Conservation (phyloP, 345 rosid species). For the Murraya koenigii region DNA sequence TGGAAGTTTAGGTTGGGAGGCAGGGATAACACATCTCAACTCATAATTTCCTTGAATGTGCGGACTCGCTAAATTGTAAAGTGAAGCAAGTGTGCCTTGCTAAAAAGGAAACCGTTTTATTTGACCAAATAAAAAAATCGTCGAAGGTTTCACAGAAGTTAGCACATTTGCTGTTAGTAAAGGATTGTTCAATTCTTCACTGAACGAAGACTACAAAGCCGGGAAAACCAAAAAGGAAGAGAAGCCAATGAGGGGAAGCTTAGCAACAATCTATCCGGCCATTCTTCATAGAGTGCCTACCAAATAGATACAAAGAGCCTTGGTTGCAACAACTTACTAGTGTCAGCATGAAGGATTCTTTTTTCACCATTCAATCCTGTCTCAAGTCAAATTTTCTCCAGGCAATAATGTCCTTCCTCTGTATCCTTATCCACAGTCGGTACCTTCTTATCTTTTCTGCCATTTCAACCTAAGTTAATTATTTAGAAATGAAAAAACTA, state of each 20-base stretch:
- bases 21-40: neutral
- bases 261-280: neutral
- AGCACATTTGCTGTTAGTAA: neutral
- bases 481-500: neutral
- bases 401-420: neutral
- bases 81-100: neutral
- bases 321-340: neutral
- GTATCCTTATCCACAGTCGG: neutral
- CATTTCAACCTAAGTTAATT: neutral
- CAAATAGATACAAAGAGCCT: neutral
- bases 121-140: neutral
- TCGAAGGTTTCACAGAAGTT: neutral
- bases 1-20: neutral
- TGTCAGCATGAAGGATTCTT: neutral
- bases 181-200: neutral
- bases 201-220: neutral
- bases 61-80: neutral
- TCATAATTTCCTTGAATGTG: neutral
- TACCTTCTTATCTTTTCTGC: neutral
- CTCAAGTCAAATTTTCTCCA: neutral
- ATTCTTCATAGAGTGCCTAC: neutral
- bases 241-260: neutral
- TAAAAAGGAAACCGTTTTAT: neutral
- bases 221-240: neutral
- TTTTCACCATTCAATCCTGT: neutral